Base-by-base conservation (phyloP, 106 monocot species). In the Xerophyta viscosa region DNA sequence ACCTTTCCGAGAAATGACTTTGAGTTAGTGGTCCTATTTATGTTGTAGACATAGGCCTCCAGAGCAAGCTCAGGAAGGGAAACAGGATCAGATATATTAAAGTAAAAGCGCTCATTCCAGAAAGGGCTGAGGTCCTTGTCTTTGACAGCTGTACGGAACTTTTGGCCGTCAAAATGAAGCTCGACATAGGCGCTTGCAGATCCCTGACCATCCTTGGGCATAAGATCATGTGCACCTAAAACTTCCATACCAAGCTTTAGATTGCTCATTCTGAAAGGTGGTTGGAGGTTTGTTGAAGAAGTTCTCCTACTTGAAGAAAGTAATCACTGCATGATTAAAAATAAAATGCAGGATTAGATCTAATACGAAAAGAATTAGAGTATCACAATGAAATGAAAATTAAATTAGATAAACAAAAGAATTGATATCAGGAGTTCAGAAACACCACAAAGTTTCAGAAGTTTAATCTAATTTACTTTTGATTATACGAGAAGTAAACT, bases 141-240 rank as follows among this genome's bases (percentile, higher is more conserved):
- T 56, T 87, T 87, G 51, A 82, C 41, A 8, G 77, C 61, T 1
- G 81, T 82, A 9, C 82, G 81, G 46, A 70, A 82, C 51, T 75
- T 77, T 45, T 87, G 87, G 56, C 74, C 77, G 49, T 82, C 87
- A 54, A 87, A 87, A 8, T 74, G 66, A 37, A 87, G 71, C 57
- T 87, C 81, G 13, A 82, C 87, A 29, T 44, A n/a, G n/a, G n/a
- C n/a, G n/a, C n/a, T 77, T 24, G 87, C 58, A 28, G 87, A 77
- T 24, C 86, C 86, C 18, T 87, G 81, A 50, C 77, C 87, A 62
- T 87, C 87, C 57, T 67, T 87, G 59, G 87, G 87, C 77, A 87
- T 77, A 65, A 33, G 11, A 6, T 33, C 33, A 33, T 33, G 33
- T 6, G 33, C 33, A 11, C 33, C 11, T 33, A n/a, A 37, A 48